Evolutionary conservation across 2,329 filamentous ascomycete genomes (phyloP).

Genomic region (Tolypocladium capitatum): DNA sequence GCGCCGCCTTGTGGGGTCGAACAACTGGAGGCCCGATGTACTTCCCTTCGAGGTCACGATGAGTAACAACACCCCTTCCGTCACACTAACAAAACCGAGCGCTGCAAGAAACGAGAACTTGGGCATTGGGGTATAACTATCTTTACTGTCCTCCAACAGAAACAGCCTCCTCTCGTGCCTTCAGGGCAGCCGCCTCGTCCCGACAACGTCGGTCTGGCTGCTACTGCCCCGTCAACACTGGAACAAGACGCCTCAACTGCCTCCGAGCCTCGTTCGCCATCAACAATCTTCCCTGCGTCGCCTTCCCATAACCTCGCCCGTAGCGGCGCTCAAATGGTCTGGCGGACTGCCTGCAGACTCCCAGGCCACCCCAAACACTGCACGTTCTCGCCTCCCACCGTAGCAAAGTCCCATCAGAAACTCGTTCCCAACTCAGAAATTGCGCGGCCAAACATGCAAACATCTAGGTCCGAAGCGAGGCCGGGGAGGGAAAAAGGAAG

Average conservation of each 20-base stretch:
- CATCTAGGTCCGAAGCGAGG: slow-evolving; percentile 2
- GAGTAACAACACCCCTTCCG: not conserved
- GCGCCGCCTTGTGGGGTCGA: slow-evolving; percentile 1
- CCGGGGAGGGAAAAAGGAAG: not conserved
- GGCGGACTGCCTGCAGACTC: not conserved
- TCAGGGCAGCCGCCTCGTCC: not conserved
- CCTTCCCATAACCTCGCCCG: not conserved
- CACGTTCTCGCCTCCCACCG: not conserved
- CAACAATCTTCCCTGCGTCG: not conserved
- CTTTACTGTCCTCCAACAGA: not conserved
- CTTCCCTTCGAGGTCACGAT: not conserved
- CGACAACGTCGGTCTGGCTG: not conserved
- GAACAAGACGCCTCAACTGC: not conserved
- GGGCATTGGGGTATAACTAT: slow-evolving; percentile 3
- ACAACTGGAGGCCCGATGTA: not conserved
- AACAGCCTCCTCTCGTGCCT: not conserved
- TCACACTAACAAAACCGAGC: not conserved
- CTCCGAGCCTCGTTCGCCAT: not conserved
- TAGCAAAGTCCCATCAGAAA: not conserved
- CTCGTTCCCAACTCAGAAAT: not conserved
- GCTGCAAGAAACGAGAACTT: not conserved
- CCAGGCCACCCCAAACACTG: not conserved
- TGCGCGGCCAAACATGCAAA: slow-evolving; percentile 1
- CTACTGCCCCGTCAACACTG: not conserved
- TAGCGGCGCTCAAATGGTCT: not conserved